A percentile compares a stretch with the other conserved stretches of the same genome.
Evolutionary conservation across 805 yeast genomes (phyloP).

Genomic region (Kodamaea lidongshanica): DNA sequence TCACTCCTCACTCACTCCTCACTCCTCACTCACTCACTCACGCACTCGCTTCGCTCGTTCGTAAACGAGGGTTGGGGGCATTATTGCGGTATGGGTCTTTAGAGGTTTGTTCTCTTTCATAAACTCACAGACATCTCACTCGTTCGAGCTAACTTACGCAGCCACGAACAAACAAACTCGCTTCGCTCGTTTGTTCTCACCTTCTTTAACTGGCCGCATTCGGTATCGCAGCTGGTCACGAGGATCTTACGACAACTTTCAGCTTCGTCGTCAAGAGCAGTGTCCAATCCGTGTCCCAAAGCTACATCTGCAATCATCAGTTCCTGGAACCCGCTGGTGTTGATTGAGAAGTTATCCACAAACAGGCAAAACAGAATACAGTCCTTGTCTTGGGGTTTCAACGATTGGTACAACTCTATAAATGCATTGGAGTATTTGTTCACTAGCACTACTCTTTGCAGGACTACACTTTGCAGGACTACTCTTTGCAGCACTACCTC

Average conservation of each 20-base stretch:
- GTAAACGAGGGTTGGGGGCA: constrained; percentile 44
- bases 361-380: constrained; percentile 29
- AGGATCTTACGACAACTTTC: constrained; percentile 33
- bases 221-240: constrained; percentile 34
- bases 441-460: too few relatives aligned
- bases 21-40: too few relatives aligned
- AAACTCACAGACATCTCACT: too few relatives aligned
- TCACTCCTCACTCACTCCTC: too few relatives aligned
- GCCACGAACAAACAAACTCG: too few relatives aligned
- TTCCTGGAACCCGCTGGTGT: constrained; percentile 11
- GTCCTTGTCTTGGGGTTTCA: constrained; percentile 26
- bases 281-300: constrained; percentile 29
- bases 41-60: too few relatives aligned
- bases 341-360: constrained; percentile 28
- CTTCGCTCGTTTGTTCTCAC: too few relatives aligned
- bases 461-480: too few relatives aligned
- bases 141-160: too few relatives aligned
- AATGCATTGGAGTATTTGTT: constrained; percentile 42
- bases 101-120: too few relatives aligned
- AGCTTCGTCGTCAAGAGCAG: constrained; percentile 26
- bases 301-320: constrained; percentile 15
- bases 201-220: constrained; percentile 26
- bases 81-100: constrained; percentile 28
- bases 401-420: constrained; percentile 34
- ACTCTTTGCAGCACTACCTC: too few relatives aligned